A percentile compares a stretch with the other conserved stretches of the same genome.
Evolutionary conservation across 2,329 filamentous ascomycete species (phyloP).

Genomic region (Leptographium procerum): DNA sequence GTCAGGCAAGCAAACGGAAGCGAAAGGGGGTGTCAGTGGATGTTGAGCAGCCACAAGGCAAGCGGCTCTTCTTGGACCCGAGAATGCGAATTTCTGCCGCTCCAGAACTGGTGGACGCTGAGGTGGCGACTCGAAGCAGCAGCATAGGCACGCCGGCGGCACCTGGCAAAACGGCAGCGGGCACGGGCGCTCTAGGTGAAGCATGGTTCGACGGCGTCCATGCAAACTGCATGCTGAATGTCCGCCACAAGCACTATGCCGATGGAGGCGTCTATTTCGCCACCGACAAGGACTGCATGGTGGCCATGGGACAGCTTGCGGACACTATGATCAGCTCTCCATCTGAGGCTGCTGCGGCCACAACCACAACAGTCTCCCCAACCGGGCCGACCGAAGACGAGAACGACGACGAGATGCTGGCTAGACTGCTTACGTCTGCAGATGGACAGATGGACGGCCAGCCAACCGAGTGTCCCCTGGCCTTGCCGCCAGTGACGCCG

Average conservation of each 20-base stretch:
- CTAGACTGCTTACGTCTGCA: neutral
- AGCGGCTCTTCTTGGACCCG: neutral
- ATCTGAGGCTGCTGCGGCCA: neutral
- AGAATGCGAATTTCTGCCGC: neutral
- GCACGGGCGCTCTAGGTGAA: neutral
- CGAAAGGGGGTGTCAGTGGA: neutral
- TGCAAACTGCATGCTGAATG: neutral
- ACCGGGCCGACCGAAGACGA: neutral
- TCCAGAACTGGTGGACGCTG: neutral
- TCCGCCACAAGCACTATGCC: slow-evolving; percentile 3
- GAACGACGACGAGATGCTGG: neutral
- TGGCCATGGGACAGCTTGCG: neutral
- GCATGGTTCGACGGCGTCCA: slow-evolving; percentile 5
- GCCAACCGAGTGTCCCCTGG: neutral
- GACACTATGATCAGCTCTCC: neutral
- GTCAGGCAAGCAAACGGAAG: neutral
- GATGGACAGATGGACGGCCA: neutral
- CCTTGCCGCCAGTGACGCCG: neutral
- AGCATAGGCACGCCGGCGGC: neutral
- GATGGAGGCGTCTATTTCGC: slow-evolving; percentile 6
- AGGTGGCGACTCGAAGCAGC: neutral
- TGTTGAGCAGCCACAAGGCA: neutral
- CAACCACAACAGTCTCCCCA: neutral
- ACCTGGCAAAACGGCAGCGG: neutral
- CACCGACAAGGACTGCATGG: neutral